Conservation (phyloP, 805 yeast species). For the Lipomyces oligophaga region DNA sequence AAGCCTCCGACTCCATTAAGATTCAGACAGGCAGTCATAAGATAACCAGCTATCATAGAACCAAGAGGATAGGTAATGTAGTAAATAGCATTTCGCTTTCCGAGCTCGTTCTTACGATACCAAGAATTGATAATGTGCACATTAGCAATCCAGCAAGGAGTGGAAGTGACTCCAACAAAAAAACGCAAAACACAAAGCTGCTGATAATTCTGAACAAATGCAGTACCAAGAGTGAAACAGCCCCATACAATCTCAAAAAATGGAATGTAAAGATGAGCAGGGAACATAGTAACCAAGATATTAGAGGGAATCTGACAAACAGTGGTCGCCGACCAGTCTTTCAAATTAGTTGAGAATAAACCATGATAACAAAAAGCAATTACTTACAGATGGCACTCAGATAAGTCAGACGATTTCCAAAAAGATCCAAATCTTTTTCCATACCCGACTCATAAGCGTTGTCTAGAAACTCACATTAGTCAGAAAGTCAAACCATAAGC, state of each 20-base stretch:
- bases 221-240: conserved; percentile 56
- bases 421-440: conserved; percentile 35
- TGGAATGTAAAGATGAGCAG: conserved; percentile 45
- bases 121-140: conserved; percentile 46
- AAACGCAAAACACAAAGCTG: conserved; percentile 60
- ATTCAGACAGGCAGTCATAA: conserved; percentile 53
- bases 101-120: conserved; percentile 54
- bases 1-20: conserved; percentile 43
- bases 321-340: conserved; percentile 28
- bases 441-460: conserved; percentile 47
- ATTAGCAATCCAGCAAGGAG: conserved; percentile 57
- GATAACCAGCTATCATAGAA: conserved; percentile 47
- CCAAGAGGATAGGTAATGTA: conserved; percentile 43
- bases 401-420: conserved; percentile 33
- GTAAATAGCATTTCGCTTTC: conserved; percentile 43
- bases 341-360: not conserved
- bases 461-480: conserved; percentile 12
- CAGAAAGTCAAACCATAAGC: not conserved
- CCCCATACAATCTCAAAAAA: conserved; percentile 65
- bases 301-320: conserved; percentile 38
- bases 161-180: conserved; percentile 65
- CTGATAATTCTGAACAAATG: conserved; percentile 43
- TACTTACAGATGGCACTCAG: conserved; percentile 35
- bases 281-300: conserved; percentile 34
- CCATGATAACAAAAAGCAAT: conserved; percentile 6